Evolutionary conservation across 2,329 filamentous ascomycete species (phyloP).

Genomic region (Epichloe coenophiala): DNA sequence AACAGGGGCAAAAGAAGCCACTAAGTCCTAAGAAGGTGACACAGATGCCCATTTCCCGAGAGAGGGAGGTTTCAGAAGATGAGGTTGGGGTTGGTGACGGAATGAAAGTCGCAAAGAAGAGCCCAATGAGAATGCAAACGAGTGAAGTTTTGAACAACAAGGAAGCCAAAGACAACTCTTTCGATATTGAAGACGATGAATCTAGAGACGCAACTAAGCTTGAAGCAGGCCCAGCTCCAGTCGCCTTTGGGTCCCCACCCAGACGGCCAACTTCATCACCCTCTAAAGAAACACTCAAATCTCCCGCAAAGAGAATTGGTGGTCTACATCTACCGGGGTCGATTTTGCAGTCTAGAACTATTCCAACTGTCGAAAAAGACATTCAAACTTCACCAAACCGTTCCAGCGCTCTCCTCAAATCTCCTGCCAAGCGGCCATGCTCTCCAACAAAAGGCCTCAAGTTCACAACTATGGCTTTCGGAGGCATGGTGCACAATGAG

Average conservation of each 20-base stretch:
- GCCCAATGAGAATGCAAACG: conserved; percentile 8
- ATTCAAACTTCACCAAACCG: conserved; percentile 22
- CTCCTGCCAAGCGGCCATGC: conserved; percentile 37
- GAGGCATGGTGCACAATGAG: conserved; percentile 16
- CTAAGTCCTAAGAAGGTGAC: conserved; percentile 53
- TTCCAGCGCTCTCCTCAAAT: conserved; percentile 26
- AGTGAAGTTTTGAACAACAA: not conserved
- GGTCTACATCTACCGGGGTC: conserved; percentile 19
- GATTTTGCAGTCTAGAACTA: conserved; percentile 14
- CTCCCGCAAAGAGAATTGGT: conserved; percentile 35
- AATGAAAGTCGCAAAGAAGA: not conserved
- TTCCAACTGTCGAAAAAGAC: conserved; percentile 5
- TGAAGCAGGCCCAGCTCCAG: not conserved
- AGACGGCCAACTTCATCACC: conserved; percentile 38
- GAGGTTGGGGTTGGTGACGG: conserved; percentile 40
- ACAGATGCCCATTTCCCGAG: conserved; percentile 35
- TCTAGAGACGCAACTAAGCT: conserved; percentile 3
- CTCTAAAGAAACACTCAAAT: conserved; percentile 40
- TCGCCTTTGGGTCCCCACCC: conserved; percentile 38
- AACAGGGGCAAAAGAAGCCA: conserved; percentile 28
- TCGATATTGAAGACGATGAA: conserved; percentile 7
- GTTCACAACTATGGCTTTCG: conserved; percentile 10
- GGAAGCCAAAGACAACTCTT: not conserved
- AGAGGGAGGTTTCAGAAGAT: conserved; percentile 39
- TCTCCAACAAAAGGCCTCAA: conserved; percentile 28